Conservation (phyloP, 352 stramenopile species). For the Pythium aphanidermatum region DNA sequence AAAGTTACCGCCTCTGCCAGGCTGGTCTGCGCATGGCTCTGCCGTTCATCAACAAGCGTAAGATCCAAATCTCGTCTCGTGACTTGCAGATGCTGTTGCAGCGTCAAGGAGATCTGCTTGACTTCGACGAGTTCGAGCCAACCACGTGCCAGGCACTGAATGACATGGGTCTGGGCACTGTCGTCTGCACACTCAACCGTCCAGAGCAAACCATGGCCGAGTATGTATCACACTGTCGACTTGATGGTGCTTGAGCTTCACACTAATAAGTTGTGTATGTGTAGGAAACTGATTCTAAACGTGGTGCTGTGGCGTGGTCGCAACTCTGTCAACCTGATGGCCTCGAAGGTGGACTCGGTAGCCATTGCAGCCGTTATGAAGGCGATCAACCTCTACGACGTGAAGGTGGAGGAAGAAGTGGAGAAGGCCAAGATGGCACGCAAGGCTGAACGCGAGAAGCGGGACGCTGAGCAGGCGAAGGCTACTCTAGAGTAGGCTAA, state of each 20-base stretch:
- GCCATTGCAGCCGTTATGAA: constrained; percentile 81
- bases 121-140: constrained; percentile 79
- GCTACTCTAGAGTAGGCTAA: not conserved
- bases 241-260: too few relatives aligned
- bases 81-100: constrained; percentile 87
- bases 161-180: constrained; percentile 60
- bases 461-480: constrained; percentile 27
- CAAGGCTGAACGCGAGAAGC: constrained; percentile 30
- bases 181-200: constrained; percentile 65
- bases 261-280: too few relatives aligned
- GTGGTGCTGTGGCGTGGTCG: constrained; percentile 80
- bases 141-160: constrained; percentile 41
- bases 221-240: too few relatives aligned
- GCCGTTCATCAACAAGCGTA: constrained; percentile 71
- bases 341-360: constrained; percentile 69
- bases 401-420: constrained; percentile 32
- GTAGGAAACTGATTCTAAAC: constrained; percentile 78
- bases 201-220: constrained; percentile 54
- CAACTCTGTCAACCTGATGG: constrained; percentile 86
- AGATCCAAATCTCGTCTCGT: constrained; percentile 44
- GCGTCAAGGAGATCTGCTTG: constrained; percentile 69
- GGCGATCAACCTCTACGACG: constrained; percentile 72
- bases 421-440: constrained; percentile 40
- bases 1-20: constrained; percentile 88
- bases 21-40: constrained; percentile 81